Evolutionary conservation across 441 rosid species (phyloP), one percentile per base, ranked within the genome.

Genomic region (Metrosideros polymorpha): DNA sequence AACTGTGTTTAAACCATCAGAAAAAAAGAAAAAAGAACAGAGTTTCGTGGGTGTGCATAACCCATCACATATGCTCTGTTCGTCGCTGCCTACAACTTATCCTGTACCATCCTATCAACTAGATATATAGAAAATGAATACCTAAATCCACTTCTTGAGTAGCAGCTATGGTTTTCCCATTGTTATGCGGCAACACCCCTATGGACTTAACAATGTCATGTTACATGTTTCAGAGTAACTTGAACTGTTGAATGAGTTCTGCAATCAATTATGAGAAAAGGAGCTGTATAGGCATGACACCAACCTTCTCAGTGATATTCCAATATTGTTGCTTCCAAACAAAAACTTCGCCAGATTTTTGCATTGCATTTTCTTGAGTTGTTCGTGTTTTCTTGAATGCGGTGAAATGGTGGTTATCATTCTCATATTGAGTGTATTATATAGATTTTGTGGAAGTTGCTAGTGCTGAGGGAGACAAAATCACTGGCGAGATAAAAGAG

Each of bases 401-500:
- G 17, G 79, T 71, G n/a, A 71, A 71, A 71, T 39, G n/a, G 79
- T 39, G 47, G 45, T 12, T 53, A 51, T 76, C 39, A 30, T 55
- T 30, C 43, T 42, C 12, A 50, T 50, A 76, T 56, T 42, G 51
- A 56, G 29, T 6, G 49, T 49, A 29, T 86, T 56, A 27, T 29
- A 39, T 51, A 84, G 88, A 84, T 75, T 24, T 25, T 12, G 49
- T 53, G 49, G 82, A 79, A 89, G 87, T 82, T 57, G 53, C n/a
- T 9, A 89, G 85, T 32, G 86, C 91, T 61, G 89, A 85, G 55
- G 90, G 85, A 22, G 89, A 87, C 39, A 87, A 88, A 9, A 85
- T n/a, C 24, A 84, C 85, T 61, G 86, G n/a, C 57, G 89, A 85
- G 83, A 84, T 79, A 82, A 63, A 59, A 42, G 94, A 92, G 91